Base-by-base conservation (phyloP, 306 rosid genomes). In the Gleditsia sinensis region DNA sequence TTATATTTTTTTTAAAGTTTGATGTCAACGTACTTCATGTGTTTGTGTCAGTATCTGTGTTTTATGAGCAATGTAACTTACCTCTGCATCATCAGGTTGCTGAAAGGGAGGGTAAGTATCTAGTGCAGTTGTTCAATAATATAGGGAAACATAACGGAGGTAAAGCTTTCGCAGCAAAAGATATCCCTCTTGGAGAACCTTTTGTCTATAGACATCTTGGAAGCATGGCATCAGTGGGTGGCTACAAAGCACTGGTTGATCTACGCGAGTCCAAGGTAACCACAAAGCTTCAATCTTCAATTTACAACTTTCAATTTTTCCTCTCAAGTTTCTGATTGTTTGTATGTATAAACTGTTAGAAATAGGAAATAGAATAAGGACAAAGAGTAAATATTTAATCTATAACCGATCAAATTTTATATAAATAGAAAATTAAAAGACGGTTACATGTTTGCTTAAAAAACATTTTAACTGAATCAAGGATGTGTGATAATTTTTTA, bases 151-250 rank as follows among this genome's bases (percentile, higher is more conserved):
- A 71, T 63, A 79, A 83, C 30, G 87, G 81, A 6, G 92, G 92
- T 19, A 87, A 80, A 65, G 92, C 87, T 30, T 78, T 68, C 2
- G 56, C 77, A 17, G 89, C 80, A 39, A 82, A 77, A 77, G 72
- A 78, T 69, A 50, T 82, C 45, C 65, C 82, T 32, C 69, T 87
- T 6, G 92, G 89, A 1, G 81, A 83, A 1, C 89, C 86, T 49
- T 87, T 87, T 54, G 89, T 71, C 8, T 87, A 87, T 80, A 84
- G 66, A 28, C 92, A 85, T 74, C 78, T 84, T 14, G 92, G 92
- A 67, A 87, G 92, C 74, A 87, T 87, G 92, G 92, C 92, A n/a
- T 36, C 86, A 0, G 83, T 85, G 5, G 89, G 92, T 16, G 42
- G 79, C 0, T 87, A 82, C 4, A 85, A 85, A 79, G 89, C 92